phyloP scores from a whole-genome alignment of 2,329 filamentous ascomycete species.

The Fonsecaea monophora region DNA sequence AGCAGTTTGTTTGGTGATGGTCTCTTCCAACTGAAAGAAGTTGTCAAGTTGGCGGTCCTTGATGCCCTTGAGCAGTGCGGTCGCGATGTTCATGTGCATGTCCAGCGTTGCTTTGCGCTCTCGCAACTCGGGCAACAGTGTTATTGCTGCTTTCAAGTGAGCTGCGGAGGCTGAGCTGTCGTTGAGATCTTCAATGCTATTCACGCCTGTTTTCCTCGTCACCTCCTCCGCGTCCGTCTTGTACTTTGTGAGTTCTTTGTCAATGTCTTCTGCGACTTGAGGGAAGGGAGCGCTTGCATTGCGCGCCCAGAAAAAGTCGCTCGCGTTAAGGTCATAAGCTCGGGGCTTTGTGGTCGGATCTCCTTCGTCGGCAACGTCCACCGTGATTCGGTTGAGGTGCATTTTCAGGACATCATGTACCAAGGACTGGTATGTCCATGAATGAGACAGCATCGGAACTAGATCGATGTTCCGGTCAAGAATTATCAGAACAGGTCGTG shows the following conservation, averaged over 20 bases:
- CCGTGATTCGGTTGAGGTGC: constrained; percentile 90
- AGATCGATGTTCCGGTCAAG: constrained; percentile 95
- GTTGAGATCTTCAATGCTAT: constrained; percentile 88
- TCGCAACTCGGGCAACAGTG: constrained; percentile 84
- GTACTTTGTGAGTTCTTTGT: constrained; percentile 89
- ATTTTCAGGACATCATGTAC: constrained; percentile 79
- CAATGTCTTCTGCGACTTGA: constrained; percentile 94
- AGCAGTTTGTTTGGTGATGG: constrained; percentile 88
- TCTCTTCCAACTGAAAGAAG: constrained; percentile 94
- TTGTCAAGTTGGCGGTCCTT: constrained; percentile 95
- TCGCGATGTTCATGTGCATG: constrained; percentile 99
- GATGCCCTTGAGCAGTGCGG: constrained; percentile 78
- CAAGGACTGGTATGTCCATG: constrained; percentile 86
- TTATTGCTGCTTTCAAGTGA: constrained; percentile 95
- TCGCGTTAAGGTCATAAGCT: constrained; percentile 85
- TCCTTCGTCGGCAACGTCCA: constrained; percentile 79
- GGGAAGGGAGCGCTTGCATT: constrained; percentile 92
- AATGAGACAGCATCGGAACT: constrained; percentile 98
- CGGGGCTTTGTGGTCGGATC: constrained; percentile 77
- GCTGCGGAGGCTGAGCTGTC: constrained; percentile 88
- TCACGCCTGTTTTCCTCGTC: constrained; percentile 92
- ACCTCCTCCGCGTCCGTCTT: constrained; percentile 94
- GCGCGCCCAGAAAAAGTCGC: constrained; percentile 95
- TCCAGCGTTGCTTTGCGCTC: constrained; percentile 92
- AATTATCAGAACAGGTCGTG: constrained; percentile 87